Evolutionary conservation across 192 early-diverging fungal genomes (phyloP).

Genomic region (Backusella tarrabulga): DNA sequence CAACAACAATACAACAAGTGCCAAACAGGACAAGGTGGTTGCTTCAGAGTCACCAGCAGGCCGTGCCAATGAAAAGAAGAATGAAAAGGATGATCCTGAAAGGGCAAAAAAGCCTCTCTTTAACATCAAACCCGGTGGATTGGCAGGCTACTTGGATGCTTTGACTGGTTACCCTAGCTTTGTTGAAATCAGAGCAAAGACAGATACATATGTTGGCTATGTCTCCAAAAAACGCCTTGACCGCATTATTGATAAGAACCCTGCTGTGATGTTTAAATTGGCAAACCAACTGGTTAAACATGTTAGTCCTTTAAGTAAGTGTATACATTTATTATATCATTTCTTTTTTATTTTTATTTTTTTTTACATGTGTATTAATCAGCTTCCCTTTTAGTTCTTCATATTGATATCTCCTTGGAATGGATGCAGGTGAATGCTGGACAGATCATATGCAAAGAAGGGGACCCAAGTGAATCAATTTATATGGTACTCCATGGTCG

Average conservation of each 20-base stretch:
- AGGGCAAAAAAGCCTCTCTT: constrained; percentile 56
- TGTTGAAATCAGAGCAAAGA: constrained; percentile 79
- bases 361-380: neutral
- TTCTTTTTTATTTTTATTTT: too few relatives aligned
- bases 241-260: constrained; percentile 82
- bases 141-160: constrained; percentile 92
- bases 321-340: too few relatives aligned
- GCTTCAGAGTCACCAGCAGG: constrained; percentile 35
- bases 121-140: constrained; percentile 76
- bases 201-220: constrained; percentile 84
- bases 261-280: constrained; percentile 79
- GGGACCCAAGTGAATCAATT: constrained; percentile 83
- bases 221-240: constrained; percentile 82
- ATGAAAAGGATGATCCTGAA: neutral
- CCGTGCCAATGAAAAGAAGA: neutral
- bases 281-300: constrained; percentile 82
- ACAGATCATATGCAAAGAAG: constrained; percentile 88
- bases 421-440: constrained; percentile 95
- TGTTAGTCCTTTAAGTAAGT: constrained; percentile 78
- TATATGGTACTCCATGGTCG: constrained; percentile 94
- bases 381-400: constrained; percentile 46
- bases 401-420: constrained; percentile 84
- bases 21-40: constrained; percentile 9
- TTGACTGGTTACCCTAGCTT: constrained; percentile 90
- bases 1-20: neutral